These are phyloP conservation scores for Chlorokybus atmophyticus DNA, from an alignment of 139 green algal species.

Conservation along the genomic window DNA sequence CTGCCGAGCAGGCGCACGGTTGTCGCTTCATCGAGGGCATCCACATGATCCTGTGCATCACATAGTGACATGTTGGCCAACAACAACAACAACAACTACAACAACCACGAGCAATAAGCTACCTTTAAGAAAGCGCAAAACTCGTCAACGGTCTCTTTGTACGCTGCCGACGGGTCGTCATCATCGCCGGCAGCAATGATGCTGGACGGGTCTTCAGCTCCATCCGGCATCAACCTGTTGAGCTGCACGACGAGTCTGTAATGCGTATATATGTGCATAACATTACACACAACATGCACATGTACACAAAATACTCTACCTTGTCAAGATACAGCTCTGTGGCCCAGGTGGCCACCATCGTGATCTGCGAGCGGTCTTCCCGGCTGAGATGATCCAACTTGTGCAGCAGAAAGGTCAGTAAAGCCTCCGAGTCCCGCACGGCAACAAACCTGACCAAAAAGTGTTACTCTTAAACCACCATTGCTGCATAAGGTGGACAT, in stretches of 20 bases:
- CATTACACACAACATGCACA: conserved; percentile 1
- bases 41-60: too few species aligned
- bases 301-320: conserved; percentile 2
- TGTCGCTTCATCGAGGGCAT: conserved; percentile 53
- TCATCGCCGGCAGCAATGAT: not conserved
- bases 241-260: not conserved
- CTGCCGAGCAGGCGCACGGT: conserved; percentile 60
- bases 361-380: conserved; percentile 48
- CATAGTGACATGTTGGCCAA: conserved; percentile 30
- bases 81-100: conserved; percentile 32
- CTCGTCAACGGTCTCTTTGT: conserved; percentile 8
- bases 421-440: conserved; percentile 22
- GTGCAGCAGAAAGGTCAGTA: conserved; percentile 43
- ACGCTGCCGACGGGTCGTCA: not conserved
- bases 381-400: conserved; percentile 41
- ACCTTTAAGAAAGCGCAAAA: conserved; percentile 25
- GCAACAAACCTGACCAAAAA: not conserved
- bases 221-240: not conserved
- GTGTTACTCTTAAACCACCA: not conserved
- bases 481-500: not conserved
- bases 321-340: conserved; percentile 80
- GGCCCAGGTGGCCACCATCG: conserved; percentile 83
- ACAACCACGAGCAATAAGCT: too few species aligned
- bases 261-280: not conserved
- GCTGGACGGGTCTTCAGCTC: not conserved